Evolutionary conservation across 768 basidiomycete species (phyloP).

Genomic region (Amanita brunnescens): DNA sequence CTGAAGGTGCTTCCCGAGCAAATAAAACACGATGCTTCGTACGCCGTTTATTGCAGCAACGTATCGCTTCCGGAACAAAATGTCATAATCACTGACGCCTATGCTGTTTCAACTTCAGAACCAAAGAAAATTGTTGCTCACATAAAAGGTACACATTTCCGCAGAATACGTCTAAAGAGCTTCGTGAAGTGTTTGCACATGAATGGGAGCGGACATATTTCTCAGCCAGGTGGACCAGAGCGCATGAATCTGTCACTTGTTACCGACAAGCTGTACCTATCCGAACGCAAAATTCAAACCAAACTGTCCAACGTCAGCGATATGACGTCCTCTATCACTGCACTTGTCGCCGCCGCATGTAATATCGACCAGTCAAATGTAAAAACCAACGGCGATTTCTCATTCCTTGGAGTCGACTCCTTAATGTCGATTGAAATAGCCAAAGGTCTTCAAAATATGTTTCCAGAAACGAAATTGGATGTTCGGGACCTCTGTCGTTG

Average conservation of each 20-base stretch:
- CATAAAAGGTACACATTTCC: constrained; percentile 51
- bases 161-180: constrained; percentile 40
- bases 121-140: constrained; percentile 41
- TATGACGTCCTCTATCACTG: constrained; percentile 22
- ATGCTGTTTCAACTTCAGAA: constrained; percentile 33
- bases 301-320: constrained; percentile 4
- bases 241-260: background rate
- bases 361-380: constrained; percentile 25
- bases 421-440: constrained; percentile 53
- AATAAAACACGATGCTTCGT: constrained; percentile 32
- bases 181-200: constrained; percentile 28
- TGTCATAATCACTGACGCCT: constrained; percentile 42
- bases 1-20: constrained; percentile 37
- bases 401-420: constrained; percentile 54
- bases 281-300: background rate
- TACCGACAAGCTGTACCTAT: background rate
- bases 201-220: background rate
- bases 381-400: constrained; percentile 34
- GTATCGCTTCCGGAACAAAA: constrained; percentile 34
- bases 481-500: constrained; percentile 24
- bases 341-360: constrained; percentile 34
- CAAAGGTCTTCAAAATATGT: constrained; percentile 25
- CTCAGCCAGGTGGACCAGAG: background rate
- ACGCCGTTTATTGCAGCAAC: constrained; percentile 44
- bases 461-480: constrained; percentile 23